Conservation (phyloP, 306 rosid genomes). For the Gastrolobium bilobum region DNA sequence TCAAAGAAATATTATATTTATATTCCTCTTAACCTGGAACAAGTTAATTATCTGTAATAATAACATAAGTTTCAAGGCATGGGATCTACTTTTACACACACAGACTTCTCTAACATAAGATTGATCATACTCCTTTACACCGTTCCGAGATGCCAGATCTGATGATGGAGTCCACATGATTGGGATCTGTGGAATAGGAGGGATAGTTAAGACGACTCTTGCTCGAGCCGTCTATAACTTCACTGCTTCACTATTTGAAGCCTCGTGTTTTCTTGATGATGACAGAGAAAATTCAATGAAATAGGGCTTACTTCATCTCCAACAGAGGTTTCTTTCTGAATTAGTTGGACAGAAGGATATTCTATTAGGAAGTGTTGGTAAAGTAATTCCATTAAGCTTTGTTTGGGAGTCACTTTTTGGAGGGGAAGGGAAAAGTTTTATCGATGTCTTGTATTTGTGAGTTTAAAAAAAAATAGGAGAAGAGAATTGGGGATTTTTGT, state of each 20-base stretch:
- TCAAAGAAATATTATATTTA: no score
- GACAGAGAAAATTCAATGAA: neutral
- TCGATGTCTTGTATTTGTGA: no score
- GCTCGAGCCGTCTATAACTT: neutral
- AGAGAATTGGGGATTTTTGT: no score
- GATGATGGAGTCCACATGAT: neutral
- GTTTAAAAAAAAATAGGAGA: no score
- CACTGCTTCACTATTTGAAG: neutral
- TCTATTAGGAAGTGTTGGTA: no score
- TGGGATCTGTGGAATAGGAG: conserved; percentile 16
- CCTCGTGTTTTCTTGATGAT: neutral
- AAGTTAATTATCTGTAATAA: no score
- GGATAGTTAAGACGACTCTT: conserved; percentile 17
- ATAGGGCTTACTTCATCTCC: neutral
- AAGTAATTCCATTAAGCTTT: no score
- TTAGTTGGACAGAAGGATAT: neutral
- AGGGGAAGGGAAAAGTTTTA: no score
- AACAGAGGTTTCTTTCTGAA: conserved; percentile 21
- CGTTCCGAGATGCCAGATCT: neutral
- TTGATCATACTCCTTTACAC: neutral
- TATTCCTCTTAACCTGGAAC: no score
- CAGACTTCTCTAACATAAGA: neutral
- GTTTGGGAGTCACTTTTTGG: no score
- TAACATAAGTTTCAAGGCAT: neutral
- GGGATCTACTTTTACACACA: neutral